Evolutionary conservation across 371 early-diverging fungal species (phyloP), one percentile per base, ranked within the genome.

Genomic region (Edhazardia aedis): DNA sequence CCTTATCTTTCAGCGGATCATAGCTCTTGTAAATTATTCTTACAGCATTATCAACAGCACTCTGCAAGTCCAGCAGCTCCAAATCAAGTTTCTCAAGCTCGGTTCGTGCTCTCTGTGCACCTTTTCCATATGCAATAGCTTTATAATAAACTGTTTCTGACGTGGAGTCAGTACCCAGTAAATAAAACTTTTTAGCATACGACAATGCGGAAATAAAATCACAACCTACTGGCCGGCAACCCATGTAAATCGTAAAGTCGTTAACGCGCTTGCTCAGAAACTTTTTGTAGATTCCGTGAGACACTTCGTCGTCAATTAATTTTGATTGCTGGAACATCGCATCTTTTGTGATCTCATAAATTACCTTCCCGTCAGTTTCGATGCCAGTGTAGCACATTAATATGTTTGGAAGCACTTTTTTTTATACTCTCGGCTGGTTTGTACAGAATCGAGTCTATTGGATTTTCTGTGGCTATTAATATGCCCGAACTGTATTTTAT

Each of bases 41-140:
- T 2, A 70, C 56, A 0, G 45, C 71, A 23, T 53, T 22, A 9
- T 71, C 63, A 22, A 69, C 53, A 43, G 65, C 54, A 21, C 65
- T 50, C 7, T 61, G 49, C 30, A 64, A 33, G 21, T 44, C 21
- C 50, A 64, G 33, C 4, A 48, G 46, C 6, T 63, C 63, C 14
- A 55, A 29, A 23, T 65, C 45, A 9, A 67, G 22, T 43, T 71
- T 74, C 48, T 74, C 74, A 18, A 74, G 47, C 55, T 71, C 71
- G 4, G 74, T 74, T 47, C 62, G 62, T 16, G 65, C 67, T 43
- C 65, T 61, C 30, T 55, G 38, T n/a, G 63, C 22, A 40, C 69
- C 66, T 38, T 51, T 59, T 21, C 74, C 74, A 18, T 65, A 46
- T 1, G 63, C 70, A 37, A 50, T 42, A 4, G 64, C 58, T 36